Percentiles rank a stretch among this genome's conserved stretches.
phyloP scores from a whole-genome alignment of 1,284 basidiomycete species.

The Cutaneotrichosporon sp. region DNA sequence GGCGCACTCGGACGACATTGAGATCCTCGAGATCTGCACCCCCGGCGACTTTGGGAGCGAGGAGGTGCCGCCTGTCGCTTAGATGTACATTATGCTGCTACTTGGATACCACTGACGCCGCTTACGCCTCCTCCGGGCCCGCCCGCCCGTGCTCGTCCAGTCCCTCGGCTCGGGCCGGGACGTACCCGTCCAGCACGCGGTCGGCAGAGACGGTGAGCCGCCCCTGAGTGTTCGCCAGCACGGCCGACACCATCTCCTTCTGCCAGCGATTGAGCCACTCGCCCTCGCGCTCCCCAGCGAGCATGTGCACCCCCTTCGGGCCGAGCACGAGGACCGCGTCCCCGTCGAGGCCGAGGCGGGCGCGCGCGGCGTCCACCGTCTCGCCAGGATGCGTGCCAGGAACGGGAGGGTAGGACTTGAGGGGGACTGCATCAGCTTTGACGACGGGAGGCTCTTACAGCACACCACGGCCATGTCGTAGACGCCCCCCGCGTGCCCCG shows the following conservation, averaged over 20 bases:
- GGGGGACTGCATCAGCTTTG: conserved; percentile 21
- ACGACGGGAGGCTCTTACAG: neutral
- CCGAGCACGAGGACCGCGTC: conserved; percentile 32
- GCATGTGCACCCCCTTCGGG: conserved; percentile 48
- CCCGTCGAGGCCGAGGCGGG: conserved; percentile 38
- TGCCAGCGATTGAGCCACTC: conserved; percentile 75
- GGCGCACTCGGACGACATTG: conserved; percentile 16
- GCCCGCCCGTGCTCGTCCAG: too few species aligned
- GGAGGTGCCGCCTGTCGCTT: conserved; percentile 5
- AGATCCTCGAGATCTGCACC: conserved; percentile 19
- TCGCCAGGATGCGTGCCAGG: conserved; percentile 43
- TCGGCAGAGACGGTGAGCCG: neutral
- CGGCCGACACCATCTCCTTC: neutral
- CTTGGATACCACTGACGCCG: too few species aligned
- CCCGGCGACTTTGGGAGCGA: conserved; percentile 15
- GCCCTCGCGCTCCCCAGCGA: conserved; percentile 64
- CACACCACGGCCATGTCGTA: conserved; percentile 27
- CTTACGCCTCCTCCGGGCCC: too few species aligned
- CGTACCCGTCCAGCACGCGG: neutral
- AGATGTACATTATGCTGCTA: too few species aligned
- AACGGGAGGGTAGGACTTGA: conserved; percentile 44
- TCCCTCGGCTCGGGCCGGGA: too few species aligned
- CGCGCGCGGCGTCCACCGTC: conserved; percentile 29
- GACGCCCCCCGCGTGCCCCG: conserved; percentile 28
- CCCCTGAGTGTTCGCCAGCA: neutral